Percentiles rank a stretch among this genome's conserved stretches.
phyloP scores from a whole-genome alignment of 2,329 filamentous ascomycete species.

The Microcyclosporella mali region DNA sequence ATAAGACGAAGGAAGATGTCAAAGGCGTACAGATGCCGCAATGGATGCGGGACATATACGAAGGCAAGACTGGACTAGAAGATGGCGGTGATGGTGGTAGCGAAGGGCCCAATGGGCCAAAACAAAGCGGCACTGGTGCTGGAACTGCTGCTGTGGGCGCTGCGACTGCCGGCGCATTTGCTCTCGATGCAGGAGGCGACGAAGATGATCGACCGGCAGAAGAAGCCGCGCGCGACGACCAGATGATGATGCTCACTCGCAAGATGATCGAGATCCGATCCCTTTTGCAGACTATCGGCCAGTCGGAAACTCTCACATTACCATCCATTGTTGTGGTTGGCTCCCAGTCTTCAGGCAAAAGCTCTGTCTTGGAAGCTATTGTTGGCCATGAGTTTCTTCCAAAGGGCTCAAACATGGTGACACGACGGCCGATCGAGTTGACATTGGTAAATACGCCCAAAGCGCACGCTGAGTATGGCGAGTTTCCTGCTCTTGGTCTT shows the following conservation, averaged over 20 bases:
- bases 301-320: constrained; percentile 79
- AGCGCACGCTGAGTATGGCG: constrained; percentile 81
- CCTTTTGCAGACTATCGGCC: constrained; percentile 83
- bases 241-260: constrained; percentile 98
- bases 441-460: constrained; percentile 93
- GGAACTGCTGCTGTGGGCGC: constrained; percentile 58
- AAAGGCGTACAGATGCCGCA: constrained; percentile 50
- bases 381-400: constrained; percentile 97
- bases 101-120: constrained; percentile 36
- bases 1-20: constrained; percentile 66
- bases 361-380: constrained; percentile 91
- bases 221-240: constrained; percentile 76
- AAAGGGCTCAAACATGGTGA: constrained; percentile 99
- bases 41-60: constrained; percentile 67
- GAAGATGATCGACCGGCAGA: constrained; percentile 58
- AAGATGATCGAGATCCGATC: constrained; percentile 99
- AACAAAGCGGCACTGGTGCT: constrained; percentile 42
- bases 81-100: constrained; percentile 29
- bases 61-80: constrained; percentile 29
- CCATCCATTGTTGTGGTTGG: constrained; percentile 99
- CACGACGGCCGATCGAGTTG: constrained; percentile 86
- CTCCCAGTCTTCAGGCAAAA: constrained; percentile 96
- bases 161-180: constrained; percentile 71
- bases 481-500: constrained; percentile 87
- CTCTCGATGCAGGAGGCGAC: constrained; percentile 61